Evolutionary conservation across 1,139 yeast species (phyloP).

Genomic region (Blastobotrys petasosporus): DNA sequence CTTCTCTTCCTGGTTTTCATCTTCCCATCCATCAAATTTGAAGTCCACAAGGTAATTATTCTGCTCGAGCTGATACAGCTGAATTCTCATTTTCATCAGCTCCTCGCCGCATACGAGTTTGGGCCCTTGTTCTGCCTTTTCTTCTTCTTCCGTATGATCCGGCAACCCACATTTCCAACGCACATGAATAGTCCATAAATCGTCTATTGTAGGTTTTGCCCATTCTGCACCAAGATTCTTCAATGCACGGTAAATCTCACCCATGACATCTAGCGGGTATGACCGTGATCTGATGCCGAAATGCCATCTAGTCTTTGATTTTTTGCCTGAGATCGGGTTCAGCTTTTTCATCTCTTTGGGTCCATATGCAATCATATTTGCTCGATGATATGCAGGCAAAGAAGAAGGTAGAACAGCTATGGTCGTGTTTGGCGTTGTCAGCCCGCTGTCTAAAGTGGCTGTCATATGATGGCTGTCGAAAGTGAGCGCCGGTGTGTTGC

Average conservation of each 20-base stretch:
- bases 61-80: conserved; percentile 90
- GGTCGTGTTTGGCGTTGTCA: conserved; percentile 45
- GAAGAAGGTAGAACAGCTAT: conserved; percentile 93
- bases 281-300: conserved; percentile 95
- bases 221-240: conserved; percentile 95
- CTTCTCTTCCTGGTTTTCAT: conserved; percentile 23
- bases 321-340: conserved; percentile 71
- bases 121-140: conserved; percentile 6
- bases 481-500: conserved; percentile 31
- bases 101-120: conserved; percentile 41
- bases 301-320: conserved; percentile 96
- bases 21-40: conserved; percentile 96
- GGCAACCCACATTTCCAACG: conserved; percentile 79
- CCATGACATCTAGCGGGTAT: conserved; percentile 97
- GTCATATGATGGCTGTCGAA: conserved; percentile 32
- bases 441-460: conserved; percentile 15
- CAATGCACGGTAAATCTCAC: conserved; percentile 91
- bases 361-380: conserved; percentile 68
- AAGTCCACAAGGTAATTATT: conserved; percentile 94
- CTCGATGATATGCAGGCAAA: conserved; percentile 88
- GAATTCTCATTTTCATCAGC: conserved; percentile 95
- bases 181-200: conserved; percentile 94
- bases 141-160: conserved; percentile 24
- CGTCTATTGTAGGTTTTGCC: conserved; percentile 93
- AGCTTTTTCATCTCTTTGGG: conserved; percentile 44